Base-by-base conservation (phyloP, 177 flowering plant species). In the Tripterygium wilfordii region DNA sequence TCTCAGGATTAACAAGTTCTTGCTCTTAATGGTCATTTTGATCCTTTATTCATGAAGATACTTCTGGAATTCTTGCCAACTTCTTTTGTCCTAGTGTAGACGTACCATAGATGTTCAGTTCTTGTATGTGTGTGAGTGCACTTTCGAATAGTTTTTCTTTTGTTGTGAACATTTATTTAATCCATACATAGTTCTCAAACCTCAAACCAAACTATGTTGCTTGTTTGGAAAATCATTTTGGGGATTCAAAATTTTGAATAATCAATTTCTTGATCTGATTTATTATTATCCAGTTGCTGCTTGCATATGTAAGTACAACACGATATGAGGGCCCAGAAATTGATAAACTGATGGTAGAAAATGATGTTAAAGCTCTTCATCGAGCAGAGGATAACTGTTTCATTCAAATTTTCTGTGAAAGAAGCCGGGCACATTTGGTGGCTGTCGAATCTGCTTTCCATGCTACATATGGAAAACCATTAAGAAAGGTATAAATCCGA, bases 371-470 rank as follows among this genome's bases (percentile, higher is more conserved):
- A 46, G 63, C 64, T 45, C 70, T 83, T 15, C 65, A 15, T 37
- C 72, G 70, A 57, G 79, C 82, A 23, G 80, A 78, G 36, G 82
- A 70, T 59, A 74, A 60, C 67, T 66, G 35, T 25, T 80, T 83
- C 48, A 65, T 78, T 17, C 42, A 23, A 16, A 76, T 80, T 49
- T 78, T 83, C 48, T 68, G 69, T 36, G 79, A 65, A 60, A 59
- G 83, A 62, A 78, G 91, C 60, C 58, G 68, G 33, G 75, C 87
- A 16, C 91, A 83, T 57, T 48, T 83, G 47, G 67, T 59, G 59
- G 83, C 85, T 54, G 63, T 80, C 51, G 32, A 35, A 56, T 23
- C 32, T 58, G 56, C 66, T 51, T 83, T 76, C 61, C 55, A 42
- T 3, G 10, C 30, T 18, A 53, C 56, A 52, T 75, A 64, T 61